Evolutionary conservation across 805 yeast species (phyloP), one percentile per base, ranked within the genome.

Genomic region (Hanseniaspora guilliermondii): DNA sequence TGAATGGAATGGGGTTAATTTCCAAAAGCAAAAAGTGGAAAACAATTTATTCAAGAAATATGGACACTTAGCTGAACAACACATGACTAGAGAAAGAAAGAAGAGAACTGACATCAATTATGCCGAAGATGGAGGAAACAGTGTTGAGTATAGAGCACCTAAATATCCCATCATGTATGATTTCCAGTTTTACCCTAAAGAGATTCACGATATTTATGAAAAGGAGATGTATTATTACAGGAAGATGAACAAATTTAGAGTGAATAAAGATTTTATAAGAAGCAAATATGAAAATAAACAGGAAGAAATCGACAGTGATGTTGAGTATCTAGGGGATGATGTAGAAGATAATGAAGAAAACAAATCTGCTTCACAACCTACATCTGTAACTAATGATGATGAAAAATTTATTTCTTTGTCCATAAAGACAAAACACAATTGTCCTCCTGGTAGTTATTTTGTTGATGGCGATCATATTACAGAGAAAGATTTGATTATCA

Each of bases 1-100:
- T 67, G 96, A 89, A 68, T 91, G 98, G 98, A 88, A 93, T 63
- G 98, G 98, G 17, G 88, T 91, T 57, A 71, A 72, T 53, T 74
- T 74, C 56, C 70, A 73, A 40, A 73, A 73, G 55, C 71, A 69
- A 57, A 47, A 58, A 4, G 60, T 60, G 36, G 69, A 70, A n/a
- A 71, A 72, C 35, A 36, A 47, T 37, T 40, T 40, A 6, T 52
- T 52, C 25, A 35, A 42, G 7, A 37, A 44, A 8, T 52, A 52
- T 30, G 37, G 47, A 1, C 69, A 67, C 35, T 63, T 70, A 1
- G 70, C 76, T 47, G 47, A 57, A 14, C 68, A 76, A 3, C 84
- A 89, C 87, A 78, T 84, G 33, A 83, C 84, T 60, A 62, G 71
- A 56, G 71, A 67, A 57, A 49, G 57, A 39, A 80, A 79, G 60